Evolutionary conservation across 805 yeast species (phyloP).

Genomic region (Kurtzmaniella cleridarum): DNA sequence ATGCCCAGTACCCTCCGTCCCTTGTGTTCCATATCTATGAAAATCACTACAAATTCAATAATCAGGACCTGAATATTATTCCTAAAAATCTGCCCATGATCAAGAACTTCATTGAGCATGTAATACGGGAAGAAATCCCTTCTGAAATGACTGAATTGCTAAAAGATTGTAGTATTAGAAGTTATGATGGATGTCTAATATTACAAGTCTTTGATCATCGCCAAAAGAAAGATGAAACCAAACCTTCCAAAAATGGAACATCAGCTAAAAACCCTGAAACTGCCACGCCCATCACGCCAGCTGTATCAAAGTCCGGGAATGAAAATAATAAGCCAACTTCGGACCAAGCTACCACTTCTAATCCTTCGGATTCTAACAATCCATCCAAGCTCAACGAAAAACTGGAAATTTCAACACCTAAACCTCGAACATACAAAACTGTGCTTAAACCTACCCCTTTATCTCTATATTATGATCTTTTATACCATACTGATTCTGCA

Average conservation of each 20-base stretch:
- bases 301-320: neutral
- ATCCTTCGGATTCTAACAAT: slow-evolving; percentile 1
- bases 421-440: slow-evolving; percentile 47
- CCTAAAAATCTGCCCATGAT: slow-evolving; percentile 75
- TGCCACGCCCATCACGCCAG: neutral
- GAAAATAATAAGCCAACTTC: slow-evolving; percentile 6
- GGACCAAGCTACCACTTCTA: slow-evolving; percentile 1
- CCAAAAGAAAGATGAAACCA: slow-evolving; percentile 24
- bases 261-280: neutral
- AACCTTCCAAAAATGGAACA: neutral
- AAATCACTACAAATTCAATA: slow-evolving; percentile 86
- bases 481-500: slow-evolving; percentile 74
- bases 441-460: slow-evolving; percentile 75
- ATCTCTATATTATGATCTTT: slow-evolving; percentile 77
- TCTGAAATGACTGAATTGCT: slow-evolving; percentile 85
- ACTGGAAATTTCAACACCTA: slow-evolving; percentile 6
- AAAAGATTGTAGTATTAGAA: slow-evolving; percentile 75
- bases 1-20: slow-evolving; percentile 71
- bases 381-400: slow-evolving; percentile 2
- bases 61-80: slow-evolving; percentile 70
- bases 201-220: slow-evolving; percentile 86
- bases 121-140: slow-evolving; percentile 79
- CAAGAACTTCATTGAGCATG: slow-evolving; percentile 72
- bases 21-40: slow-evolving; percentile 87
- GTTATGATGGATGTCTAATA: slow-evolving; percentile 88